Percentiles rank a stretch among this genome's conserved stretches.
phyloP scores from a whole-genome alignment of 768 basidiomycete genomes.

The Kwoniella sp. region DNA sequence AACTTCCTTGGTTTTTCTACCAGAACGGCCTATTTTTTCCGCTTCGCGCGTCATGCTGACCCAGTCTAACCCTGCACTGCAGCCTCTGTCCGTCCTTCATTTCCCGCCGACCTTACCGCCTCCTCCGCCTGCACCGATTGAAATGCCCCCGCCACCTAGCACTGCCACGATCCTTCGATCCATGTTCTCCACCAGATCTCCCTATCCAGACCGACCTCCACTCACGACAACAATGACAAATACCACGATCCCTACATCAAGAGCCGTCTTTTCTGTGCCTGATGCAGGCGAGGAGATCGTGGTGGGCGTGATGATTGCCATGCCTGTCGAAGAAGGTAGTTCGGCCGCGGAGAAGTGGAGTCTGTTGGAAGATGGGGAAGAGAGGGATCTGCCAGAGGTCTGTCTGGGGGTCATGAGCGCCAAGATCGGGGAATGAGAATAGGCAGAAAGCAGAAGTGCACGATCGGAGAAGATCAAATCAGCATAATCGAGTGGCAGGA shows the following conservation, averaged over 20 bases:
- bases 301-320: slow-evolving; percentile 44
- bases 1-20: background rate
- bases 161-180: slow-evolving; percentile 13
- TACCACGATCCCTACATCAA: slow-evolving; percentile 10
- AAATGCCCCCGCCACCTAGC: slow-evolving; percentile 1
- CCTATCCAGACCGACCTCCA: background rate
- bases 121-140: slow-evolving; percentile 11
- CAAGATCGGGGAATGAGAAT: slow-evolving; percentile 17
- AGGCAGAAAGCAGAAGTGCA: no score
- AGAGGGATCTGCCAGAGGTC: slow-evolving; percentile 38
- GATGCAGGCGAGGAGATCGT: slow-evolving; percentile 30
- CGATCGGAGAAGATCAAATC: no score
- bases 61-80: no score
- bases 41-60: no score
- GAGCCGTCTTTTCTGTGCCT: slow-evolving; percentile 20
- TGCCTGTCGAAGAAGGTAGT: slow-evolving; percentile 30
- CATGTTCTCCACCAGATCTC: slow-evolving; percentile 16
- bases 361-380: slow-evolving; percentile 25
- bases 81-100: slow-evolving; percentile 34
- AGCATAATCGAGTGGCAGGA: no score
- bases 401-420: slow-evolving; percentile 40
- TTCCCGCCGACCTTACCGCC: slow-evolving; percentile 12
- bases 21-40: no score
- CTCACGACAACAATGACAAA: background rate
- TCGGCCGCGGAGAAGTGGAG: slow-evolving; percentile 26